A percentile compares a stretch with the other conserved stretches of the same genome.
These are phyloP conservation scores for Mycena albidolilacea DNA, from an alignment of 768 basidiomycete genomes.

Conservation along the genomic window DNA sequence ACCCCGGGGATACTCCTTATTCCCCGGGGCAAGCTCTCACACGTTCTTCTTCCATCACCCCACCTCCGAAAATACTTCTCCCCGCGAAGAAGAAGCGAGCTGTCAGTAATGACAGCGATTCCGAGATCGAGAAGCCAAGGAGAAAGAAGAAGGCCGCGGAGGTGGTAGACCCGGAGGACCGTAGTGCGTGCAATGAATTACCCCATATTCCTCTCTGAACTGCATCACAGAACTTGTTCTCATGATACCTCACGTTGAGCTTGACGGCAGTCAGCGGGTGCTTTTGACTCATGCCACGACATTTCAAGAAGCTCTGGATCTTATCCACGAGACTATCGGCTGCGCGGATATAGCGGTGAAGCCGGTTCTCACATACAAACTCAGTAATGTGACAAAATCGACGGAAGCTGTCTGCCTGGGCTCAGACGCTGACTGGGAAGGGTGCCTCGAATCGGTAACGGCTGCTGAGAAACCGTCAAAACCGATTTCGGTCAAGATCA, in stretches of 20 bases:
- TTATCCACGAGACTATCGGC: slow-evolving; percentile 10
- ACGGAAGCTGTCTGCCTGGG: neutral
- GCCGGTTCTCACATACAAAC: slow-evolving; percentile 9
- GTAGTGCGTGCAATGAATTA: no score
- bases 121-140: no score
- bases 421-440: neutral
- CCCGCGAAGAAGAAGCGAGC: no score
- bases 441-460: slow-evolving; percentile 6
- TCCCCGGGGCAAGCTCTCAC: no score
- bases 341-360: neutral
- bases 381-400: neutral
- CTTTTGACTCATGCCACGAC: neutral
- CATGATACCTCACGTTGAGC: neutral
- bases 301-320: slow-evolving; percentile 13
- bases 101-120: no score
- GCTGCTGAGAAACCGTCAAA: neutral
- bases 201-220: no score
- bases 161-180: no score
- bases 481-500: neutral
- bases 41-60: no score
- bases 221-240: neutral
- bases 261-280: slow-evolving; percentile 4
- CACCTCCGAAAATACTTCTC: no score
- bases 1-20: no score
- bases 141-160: no score